phyloP scores from a whole-genome alignment of 148 eudicot species.

The Nepenthes mirabilis region DNA sequence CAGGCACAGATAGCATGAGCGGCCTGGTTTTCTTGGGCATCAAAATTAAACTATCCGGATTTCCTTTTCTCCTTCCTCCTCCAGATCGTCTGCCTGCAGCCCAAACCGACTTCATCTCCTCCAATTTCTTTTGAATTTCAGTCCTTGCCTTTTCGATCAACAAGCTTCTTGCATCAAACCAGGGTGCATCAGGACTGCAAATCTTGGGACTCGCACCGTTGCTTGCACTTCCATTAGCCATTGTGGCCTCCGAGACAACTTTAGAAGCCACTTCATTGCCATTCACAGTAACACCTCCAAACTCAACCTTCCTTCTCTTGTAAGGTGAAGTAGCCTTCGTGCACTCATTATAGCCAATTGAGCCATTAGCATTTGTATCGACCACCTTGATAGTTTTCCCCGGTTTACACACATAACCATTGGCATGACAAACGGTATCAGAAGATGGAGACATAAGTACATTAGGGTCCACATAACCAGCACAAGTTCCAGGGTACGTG shows the following conservation, averaged over 20 bases:
- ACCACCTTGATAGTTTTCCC: constrained; percentile 19
- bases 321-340: constrained; percentile 46
- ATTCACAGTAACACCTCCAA: constrained; percentile 13
- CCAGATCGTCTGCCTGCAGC: constrained; percentile 24
- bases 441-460: constrained; percentile 26
- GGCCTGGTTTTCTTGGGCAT: constrained; percentile 39
- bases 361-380: constrained; percentile 21
- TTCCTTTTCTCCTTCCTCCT: constrained; percentile 23
- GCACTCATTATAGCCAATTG: constrained; percentile 21
- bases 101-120: constrained; percentile 22
- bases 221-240: constrained; percentile 32
- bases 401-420: constrained; percentile 25
- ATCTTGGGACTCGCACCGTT: constrained; percentile 17
- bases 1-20: constrained; percentile 76
- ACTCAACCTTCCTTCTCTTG: constrained; percentile 57
- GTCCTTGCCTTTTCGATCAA: constrained; percentile 62
- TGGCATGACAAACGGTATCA: constrained; percentile 20
- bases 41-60: constrained; percentile 11
- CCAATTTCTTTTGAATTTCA: constrained; percentile 39
- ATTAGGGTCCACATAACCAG: constrained; percentile 36
- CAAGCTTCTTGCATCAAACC: constrained; percentile 52
- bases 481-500: constrained; percentile 35
- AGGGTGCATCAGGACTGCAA: constrained; percentile 29
- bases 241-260: constrained; percentile 22
- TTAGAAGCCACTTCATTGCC: constrained; percentile 22